These are phyloP conservation scores for Amaranthus tricolor DNA, from an alignment of 179 eudicot species.

Conservation along the genomic window DNA sequence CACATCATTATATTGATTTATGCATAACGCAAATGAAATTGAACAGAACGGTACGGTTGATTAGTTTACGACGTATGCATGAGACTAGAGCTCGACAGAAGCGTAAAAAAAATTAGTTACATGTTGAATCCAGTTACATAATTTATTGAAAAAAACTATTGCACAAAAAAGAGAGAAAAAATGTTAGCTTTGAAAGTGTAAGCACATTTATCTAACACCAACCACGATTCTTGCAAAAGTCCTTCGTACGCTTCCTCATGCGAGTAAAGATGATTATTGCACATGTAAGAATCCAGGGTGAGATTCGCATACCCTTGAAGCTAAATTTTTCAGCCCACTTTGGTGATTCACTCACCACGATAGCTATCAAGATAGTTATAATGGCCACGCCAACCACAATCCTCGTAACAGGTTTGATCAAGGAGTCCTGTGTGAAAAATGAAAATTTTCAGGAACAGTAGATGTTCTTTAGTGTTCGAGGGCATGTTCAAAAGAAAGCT, in stretches of 20 bases:
- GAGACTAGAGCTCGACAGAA: neutral
- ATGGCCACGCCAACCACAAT: conserved; percentile 64
- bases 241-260: conserved; percentile 75
- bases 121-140: neutral
- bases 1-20: too few species aligned
- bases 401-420: conserved; percentile 78
- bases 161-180: conserved; percentile 7
- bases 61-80: neutral
- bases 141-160: conserved; percentile 16
- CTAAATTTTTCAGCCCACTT: conserved; percentile 62
- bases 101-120: neutral
- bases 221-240: conserved; percentile 48
- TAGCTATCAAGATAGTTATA: conserved; percentile 51
- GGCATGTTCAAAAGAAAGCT: neutral
- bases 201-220: conserved; percentile 25
- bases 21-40: too few species aligned
- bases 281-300: conserved; percentile 93
- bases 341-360: conserved; percentile 64
- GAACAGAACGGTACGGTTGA: too few species aligned
- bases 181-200: neutral
- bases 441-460: neutral
- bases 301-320: conserved; percentile 52
- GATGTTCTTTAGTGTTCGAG: neutral
- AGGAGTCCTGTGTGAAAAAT: conserved; percentile 60
- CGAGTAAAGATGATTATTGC: conserved; percentile 77